phyloP scores from a whole-genome alignment of 2,329 filamentous ascomycete genomes.

The Mycogone perniciosa region DNA sequence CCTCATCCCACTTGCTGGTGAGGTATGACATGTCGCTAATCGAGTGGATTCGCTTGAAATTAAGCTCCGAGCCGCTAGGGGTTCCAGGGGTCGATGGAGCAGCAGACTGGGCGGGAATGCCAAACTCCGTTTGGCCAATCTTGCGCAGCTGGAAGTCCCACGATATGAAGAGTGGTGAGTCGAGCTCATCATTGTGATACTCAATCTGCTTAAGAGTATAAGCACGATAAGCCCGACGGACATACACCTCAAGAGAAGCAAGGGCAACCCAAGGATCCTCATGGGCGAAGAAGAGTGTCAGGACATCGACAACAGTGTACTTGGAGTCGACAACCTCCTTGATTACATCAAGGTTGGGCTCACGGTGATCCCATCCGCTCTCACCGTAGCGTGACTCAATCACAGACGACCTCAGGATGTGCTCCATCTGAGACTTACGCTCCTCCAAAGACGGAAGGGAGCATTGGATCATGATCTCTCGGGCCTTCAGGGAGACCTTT shows the following conservation, averaged over 20 bases:
- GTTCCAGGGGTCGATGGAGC: constrained; percentile 81
- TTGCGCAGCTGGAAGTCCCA: constrained; percentile 97
- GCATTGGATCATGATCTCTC: constrained; percentile 95
- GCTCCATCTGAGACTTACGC: constrained; percentile 93
- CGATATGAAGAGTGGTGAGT: constrained; percentile 66
- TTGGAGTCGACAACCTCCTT: constrained; percentile 98
- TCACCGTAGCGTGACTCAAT: constrained; percentile 97
- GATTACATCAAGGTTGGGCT: constrained; percentile 82
- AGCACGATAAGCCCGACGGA: constrained; percentile 92
- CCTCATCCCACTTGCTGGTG: constrained; percentile 62
- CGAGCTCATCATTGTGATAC: constrained; percentile 74
- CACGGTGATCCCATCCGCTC: constrained; percentile 91
- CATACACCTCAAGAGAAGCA: constrained; percentile 91
- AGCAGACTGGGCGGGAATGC: constrained; percentile 69
- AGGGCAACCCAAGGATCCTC: constrained; percentile 90
- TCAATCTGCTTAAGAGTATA: constrained; percentile 86
- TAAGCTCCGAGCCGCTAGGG: constrained; percentile 51
- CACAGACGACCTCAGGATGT: constrained; percentile 92
- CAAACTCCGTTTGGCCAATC: constrained; percentile 86
- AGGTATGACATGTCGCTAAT: constrained; percentile 96
- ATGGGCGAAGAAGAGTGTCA: constrained; percentile 92
- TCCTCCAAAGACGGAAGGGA: constrained; percentile 94
- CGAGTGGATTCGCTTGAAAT: constrained; percentile 80
- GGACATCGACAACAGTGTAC: constrained; percentile 95
- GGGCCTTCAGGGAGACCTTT: constrained; percentile 95